These are phyloP conservation scores for Raddia guianensis DNA, from an alignment of 176 grass and related monocot genomes.

Conservation along the genomic window DNA sequence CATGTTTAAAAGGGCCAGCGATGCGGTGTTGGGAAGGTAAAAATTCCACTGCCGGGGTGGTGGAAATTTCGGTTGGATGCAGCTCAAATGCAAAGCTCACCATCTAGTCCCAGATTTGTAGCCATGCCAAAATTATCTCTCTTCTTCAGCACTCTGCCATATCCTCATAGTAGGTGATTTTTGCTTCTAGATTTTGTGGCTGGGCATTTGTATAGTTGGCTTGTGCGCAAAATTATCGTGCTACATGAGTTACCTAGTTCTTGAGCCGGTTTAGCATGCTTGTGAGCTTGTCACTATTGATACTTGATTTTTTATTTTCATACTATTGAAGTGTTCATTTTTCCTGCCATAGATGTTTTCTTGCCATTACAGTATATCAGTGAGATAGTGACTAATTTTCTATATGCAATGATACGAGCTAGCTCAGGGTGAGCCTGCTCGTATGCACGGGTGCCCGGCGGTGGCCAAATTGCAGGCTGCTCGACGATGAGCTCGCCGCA, in stretches of 20 bases:
- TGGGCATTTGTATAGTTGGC: constrained; percentile 6
- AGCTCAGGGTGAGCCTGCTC: no score
- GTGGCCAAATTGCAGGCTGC: no score
- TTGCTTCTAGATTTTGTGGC: background rate
- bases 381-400: background rate
- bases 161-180: background rate
- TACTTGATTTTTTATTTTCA: constrained; percentile 5
- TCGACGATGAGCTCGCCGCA: no score
- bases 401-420: background rate
- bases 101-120: background rate
- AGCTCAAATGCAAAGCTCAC: constrained; percentile 2
- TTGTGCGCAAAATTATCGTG: constrained; percentile 11
- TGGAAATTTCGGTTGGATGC: background rate
- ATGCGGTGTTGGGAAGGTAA: background rate
- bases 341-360: constrained; percentile 10
- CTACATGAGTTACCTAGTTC: background rate
- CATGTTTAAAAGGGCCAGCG: constrained; percentile 10
- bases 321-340: background rate
- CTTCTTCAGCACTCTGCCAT: background rate
- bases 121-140: background rate
- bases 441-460: no score
- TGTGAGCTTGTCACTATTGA: background rate
- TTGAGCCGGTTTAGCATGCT: background rate
- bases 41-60: background rate
- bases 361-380: background rate